Percentiles rank a stretch among this genome's conserved stretches.
Conservation (phyloP, 1,284 basidiomycete species). For the Sanguinoderma infundibulare region DNA sequence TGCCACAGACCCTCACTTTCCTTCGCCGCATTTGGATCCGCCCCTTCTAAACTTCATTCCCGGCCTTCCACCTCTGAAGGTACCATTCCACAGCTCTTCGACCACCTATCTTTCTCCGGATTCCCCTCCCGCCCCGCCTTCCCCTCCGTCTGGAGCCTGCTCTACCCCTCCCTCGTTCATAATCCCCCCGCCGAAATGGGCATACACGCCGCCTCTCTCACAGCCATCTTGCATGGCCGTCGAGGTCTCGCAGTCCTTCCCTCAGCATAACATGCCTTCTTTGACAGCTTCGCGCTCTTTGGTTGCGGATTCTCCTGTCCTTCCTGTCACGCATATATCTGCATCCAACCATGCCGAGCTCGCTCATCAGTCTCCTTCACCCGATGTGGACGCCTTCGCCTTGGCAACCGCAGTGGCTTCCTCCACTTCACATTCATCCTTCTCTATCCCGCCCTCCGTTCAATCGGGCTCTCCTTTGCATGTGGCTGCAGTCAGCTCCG, state of each 20-base stretch:
- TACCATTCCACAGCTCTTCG: slow-evolving; percentile 20
- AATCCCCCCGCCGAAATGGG: slow-evolving; percentile 5
- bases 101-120: slow-evolving; percentile 15
- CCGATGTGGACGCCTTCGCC: slow-evolving; percentile 36
- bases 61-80: slow-evolving; percentile 25
- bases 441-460: slow-evolving; percentile 33
- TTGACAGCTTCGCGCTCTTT: slow-evolving; percentile 16
- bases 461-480: slow-evolving; percentile 14
- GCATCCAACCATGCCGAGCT: background rate
- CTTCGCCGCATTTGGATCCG: slow-evolving; percentile 24
- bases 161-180: slow-evolving; percentile 8
- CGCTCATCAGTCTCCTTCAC: slow-evolving; percentile 16
- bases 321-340: slow-evolving; percentile 20
- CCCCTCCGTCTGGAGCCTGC: slow-evolving; percentile 11
- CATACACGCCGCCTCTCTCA: background rate
- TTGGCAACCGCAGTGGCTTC: slow-evolving; percentile 27
- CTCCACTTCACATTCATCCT: slow-evolving; percentile 21
- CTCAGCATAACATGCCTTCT: background rate
- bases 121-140: slow-evolving; percentile 17
- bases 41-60: slow-evolving; percentile 26
- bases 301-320: slow-evolving; percentile 31
- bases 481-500: background rate
- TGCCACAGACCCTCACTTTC: slow-evolving; percentile 8
- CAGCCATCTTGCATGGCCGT: slow-evolving; percentile 8
- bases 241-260: slow-evolving; percentile 7